These are phyloP conservation scores for Ogataea pini DNA, from an alignment of 805 yeast genomes.

Conservation along the genomic window DNA sequence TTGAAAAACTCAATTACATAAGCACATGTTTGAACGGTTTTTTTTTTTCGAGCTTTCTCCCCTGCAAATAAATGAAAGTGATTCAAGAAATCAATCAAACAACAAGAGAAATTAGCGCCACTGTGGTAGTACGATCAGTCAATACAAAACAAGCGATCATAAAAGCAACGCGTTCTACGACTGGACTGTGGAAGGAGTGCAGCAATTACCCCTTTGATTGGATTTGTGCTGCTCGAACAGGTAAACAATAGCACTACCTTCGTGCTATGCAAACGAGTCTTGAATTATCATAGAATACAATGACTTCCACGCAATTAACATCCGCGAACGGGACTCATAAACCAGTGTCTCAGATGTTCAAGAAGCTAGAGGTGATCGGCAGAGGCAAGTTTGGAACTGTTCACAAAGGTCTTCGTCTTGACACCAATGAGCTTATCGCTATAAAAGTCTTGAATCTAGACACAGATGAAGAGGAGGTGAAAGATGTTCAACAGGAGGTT, in stretches of 20 bases:
- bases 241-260: background rate
- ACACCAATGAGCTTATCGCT: slow-evolving; percentile 80
- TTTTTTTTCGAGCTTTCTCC: background rate
- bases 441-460: slow-evolving; percentile 91
- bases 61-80: background rate
- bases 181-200: no score
- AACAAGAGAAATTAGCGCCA: background rate
- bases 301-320: background rate
- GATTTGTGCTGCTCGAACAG: background rate
- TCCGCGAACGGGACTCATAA: background rate
- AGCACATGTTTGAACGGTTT: background rate
- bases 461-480: slow-evolving; percentile 90
- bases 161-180: background rate
- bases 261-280: background rate
- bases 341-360: slow-evolving; percentile 46
- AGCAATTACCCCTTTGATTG: no score
- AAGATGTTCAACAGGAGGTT: slow-evolving; percentile 91
- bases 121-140: no score
- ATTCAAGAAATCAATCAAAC: background rate
- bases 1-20: no score
- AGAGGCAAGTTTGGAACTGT: slow-evolving; percentile 97
- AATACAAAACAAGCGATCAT: background rate
- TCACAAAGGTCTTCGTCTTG: slow-evolving; percentile 75
- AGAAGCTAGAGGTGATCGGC: slow-evolving; percentile 88
- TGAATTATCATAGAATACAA: background rate